Evolutionary conservation across 305 asterid species (phyloP), one percentile per base, ranked within the genome.

Genomic region (Fraxinus ornus): DNA sequence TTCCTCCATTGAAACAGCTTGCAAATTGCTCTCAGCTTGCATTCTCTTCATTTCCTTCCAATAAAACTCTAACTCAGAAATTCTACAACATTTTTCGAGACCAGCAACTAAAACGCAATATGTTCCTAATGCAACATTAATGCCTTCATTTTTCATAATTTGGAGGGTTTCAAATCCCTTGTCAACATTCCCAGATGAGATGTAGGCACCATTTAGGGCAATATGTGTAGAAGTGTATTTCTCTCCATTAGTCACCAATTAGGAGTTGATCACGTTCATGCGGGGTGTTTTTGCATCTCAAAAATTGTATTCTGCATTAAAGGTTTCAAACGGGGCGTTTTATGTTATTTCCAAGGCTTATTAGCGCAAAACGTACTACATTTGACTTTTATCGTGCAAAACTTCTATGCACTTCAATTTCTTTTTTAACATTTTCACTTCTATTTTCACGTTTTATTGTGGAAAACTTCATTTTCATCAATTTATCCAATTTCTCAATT

Each of bases 201-300:
- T 91, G 83, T 85, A 91, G 78, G 97, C 91, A 74, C 88, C 85
- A 0, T 92, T 88, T 36, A 94, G 26, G 64, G 97, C 95, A 64
- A 97, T 94, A 79, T 87, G 91, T n/a, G 92, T 92, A 84, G 98
- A 88, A 74, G 79, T 82, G 52, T 87, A 88, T 90, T 86, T 93
- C 87, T 94, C 92, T 78, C 89, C 86, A 17, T 77, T 87, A 30
- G 92, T n/a, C n/a, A n/a, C n/a, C n/a, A n/a, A n/a, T n/a, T n/a
- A n/a, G n/a, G n/a, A n/a, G n/a, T n/a, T n/a, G n/a, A n/a, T n/a
- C n/a, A n/a, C n/a, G n/a, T n/a, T n/a, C n/a, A n/a, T n/a, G n/a
- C n/a, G n/a, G n/a, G n/a, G n/a, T n/a, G n/a, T n/a, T n/a, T n/a
- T n/a, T n/a, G n/a, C n/a, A n/a, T n/a, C n/a, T n/a, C n/a, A n/a